Evolutionary conservation across 768 basidiomycete species (phyloP).

Genomic region (Pleurotus sapidus): DNA sequence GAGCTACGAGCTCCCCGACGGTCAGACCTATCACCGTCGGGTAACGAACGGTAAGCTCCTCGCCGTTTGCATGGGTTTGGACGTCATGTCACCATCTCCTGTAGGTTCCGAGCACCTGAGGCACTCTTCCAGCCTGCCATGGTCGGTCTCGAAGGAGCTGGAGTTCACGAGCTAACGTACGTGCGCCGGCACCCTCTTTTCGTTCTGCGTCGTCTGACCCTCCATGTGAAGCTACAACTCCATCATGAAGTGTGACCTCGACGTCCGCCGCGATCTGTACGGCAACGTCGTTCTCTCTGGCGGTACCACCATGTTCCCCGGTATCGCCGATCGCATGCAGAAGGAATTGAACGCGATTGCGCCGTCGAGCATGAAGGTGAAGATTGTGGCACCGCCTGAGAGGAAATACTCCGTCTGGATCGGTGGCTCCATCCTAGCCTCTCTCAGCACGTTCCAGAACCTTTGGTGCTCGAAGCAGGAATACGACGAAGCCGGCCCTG

Average conservation of each 20-base stretch:
- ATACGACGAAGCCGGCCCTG: constrained; percentile 61
- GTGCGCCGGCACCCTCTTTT: constrained; percentile 8
- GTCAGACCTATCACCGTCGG: constrained; percentile 75
- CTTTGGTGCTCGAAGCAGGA: constrained; percentile 73
- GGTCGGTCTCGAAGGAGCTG: constrained; percentile 83
- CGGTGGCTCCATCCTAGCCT: constrained; percentile 81
- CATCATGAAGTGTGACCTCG: constrained; percentile 46
- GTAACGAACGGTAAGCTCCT: constrained; percentile 49
- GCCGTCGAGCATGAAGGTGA: constrained; percentile 91
- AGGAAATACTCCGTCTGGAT: constrained; percentile 96
- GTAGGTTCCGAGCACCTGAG: constrained; percentile 85
- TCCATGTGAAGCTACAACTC: constrained; percentile 46
- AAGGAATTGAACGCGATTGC: constrained; percentile 85
- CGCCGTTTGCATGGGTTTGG: constrained; percentile 17
- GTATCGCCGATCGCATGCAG: constrained; percentile 56
- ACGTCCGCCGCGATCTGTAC: constrained; percentile 51
- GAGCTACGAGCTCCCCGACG: constrained; percentile 70
- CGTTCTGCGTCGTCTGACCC: not conserved
- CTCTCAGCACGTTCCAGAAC: constrained; percentile 93
- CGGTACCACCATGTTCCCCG: constrained; percentile 55
- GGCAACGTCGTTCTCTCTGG: constrained; percentile 61
- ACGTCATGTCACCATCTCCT: constrained; percentile 51
- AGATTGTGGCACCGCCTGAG: constrained; percentile 91
- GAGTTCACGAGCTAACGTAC: constrained; percentile 89
- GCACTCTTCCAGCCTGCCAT: constrained; percentile 94